Base-by-base conservation (phyloP, 1,139 yeast genomes). In the Suhomyces guaymorum region DNA sequence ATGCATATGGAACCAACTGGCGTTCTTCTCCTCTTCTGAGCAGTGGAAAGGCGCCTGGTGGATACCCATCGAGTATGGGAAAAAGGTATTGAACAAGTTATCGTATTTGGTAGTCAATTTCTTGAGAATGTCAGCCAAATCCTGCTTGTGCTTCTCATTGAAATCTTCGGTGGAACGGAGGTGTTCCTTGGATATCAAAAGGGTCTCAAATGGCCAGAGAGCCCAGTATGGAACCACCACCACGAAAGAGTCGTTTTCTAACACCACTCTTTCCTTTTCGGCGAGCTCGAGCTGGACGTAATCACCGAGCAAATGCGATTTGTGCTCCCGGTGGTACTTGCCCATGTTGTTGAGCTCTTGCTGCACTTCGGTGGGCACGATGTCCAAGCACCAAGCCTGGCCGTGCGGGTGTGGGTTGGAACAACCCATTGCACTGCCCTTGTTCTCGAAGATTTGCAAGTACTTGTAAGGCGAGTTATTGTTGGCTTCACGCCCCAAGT, bases 161-260 rank as follows among this genome's bases (percentile, higher is more conserved):
- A 83, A 74, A 22, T 77, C 77, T 23, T 61, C 59, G 14, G 82
- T 54, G 16, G 81, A 75, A 22, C 71, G 61, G 38, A 80, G 61
- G 42, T 79, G 82, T 23, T 64, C 61, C 48, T 78, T 77, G 15
- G 87, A 55, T 7, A 82, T 61, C 25, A 83, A 64, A 59, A 83
- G 61, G 5, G 86, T 78, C 58, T 83, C 89, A 55, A 81, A 83
- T 6, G 92, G 92, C 90, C 92, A 83, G 31, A 80, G 70, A 4
- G 90, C 92, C 92, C 92, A 83, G 59, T 78, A 83, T 31, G 92
- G 90, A 10, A 83, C 88, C 11, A 82, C 79, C n/a, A 75, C 85
- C 24, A 82, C 51, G 46, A 83, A 83, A 2, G 79, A 66, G 43
- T 76, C 85, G 51, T 82, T 83, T 40, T 74, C 70, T 19, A 71